Evolutionary conservation across 768 basidiomycete genomes (phyloP).

Genomic region (Cubamyces sp.): DNA sequence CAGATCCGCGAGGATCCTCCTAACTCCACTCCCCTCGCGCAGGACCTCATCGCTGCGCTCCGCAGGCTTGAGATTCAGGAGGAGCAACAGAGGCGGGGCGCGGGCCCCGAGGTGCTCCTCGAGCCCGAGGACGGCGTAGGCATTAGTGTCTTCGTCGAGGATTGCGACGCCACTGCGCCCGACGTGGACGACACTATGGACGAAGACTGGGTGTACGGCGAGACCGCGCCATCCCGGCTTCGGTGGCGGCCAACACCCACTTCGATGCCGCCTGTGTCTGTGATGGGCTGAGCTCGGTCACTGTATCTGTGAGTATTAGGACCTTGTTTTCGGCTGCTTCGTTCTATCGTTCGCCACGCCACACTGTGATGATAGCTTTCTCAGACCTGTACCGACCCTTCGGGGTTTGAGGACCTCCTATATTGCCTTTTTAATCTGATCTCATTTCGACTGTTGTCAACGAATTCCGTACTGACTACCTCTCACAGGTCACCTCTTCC

Average conservation of each 20-base stretch:
- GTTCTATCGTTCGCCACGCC: slow-evolving; percentile 16
- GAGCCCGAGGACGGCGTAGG: slow-evolving; percentile 72
- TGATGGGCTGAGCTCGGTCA: slow-evolving; percentile 14
- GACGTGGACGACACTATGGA: slow-evolving; percentile 32
- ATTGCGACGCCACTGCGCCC: slow-evolving; percentile 53
- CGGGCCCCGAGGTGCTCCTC: slow-evolving; percentile 59
- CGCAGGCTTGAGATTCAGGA: slow-evolving; percentile 64
- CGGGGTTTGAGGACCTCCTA: slow-evolving; percentile 55
- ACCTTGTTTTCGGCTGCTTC: not conserved
- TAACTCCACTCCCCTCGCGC: slow-evolving; percentile 79
- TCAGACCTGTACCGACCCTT: slow-evolving; percentile 78
- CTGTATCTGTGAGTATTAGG: slow-evolving; percentile 29
- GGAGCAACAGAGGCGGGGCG: slow-evolving; percentile 36
- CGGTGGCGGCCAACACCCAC: slow-evolving; percentile 37
- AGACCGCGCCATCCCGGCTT: slow-evolving; percentile 47
- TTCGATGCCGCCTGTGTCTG: slow-evolving; percentile 29
- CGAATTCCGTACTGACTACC: slow-evolving; percentile 21
- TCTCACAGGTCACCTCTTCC: slow-evolving; percentile 1
- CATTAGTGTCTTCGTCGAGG: slow-evolving; percentile 79
- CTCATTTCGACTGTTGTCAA: slow-evolving; percentile 18
- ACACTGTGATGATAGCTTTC: slow-evolving; percentile 63
- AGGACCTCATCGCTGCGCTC: slow-evolving; percentile 84
- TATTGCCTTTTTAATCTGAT: slow-evolving; percentile 66
- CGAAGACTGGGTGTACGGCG: slow-evolving; percentile 65
- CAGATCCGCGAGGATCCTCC: slow-evolving; percentile 89